Evolutionary conservation across 345 rosid genomes (phyloP).

Genomic region (Lumnitzera racemosa): DNA sequence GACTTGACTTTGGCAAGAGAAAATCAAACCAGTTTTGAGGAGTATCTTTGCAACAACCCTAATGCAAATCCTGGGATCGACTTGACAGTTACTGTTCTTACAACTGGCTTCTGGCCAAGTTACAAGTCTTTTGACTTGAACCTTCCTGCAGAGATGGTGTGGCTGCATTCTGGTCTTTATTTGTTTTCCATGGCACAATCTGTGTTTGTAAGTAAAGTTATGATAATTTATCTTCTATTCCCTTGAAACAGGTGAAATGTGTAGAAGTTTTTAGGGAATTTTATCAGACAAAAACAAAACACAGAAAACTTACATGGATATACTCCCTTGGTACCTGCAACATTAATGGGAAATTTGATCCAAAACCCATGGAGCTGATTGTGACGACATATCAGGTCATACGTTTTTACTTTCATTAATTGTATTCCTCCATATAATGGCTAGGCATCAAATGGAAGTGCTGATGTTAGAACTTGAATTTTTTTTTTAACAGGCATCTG

Average conservation of each 20-base stretch:
- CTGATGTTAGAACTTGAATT: not conserved
- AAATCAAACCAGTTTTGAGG: constrained; percentile 54
- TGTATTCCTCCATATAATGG: not conserved
- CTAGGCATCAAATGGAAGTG: not conserved
- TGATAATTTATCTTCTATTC: not conserved
- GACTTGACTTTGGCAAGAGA: constrained; percentile 72
- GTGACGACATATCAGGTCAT: constrained; percentile 64
- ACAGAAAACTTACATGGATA: constrained; percentile 64
- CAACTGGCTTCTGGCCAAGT: constrained; percentile 79
- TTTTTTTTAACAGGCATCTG: constrained; percentile 38
- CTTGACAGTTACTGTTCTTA: constrained; percentile 56
- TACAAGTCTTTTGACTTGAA: constrained; percentile 63
- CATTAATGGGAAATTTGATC: constrained; percentile 51
- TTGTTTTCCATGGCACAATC: not conserved
- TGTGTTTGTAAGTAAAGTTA: not conserved
- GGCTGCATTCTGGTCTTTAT: not conserved
- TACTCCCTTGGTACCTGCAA: constrained; percentile 63
- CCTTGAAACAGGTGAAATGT: constrained; percentile 34
- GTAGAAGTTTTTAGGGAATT: constrained; percentile 63
- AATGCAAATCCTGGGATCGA: constrained; percentile 51
- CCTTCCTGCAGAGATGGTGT: constrained; percentile 67
- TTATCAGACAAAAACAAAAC: constrained; percentile 49
- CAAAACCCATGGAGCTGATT: constrained; percentile 49
- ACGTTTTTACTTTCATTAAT: not conserved
- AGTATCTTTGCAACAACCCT: constrained; percentile 41